These are phyloP conservation scores for Amanita molliuscula DNA, from an alignment of 768 basidiomycete species.

Conservation along the genomic window DNA sequence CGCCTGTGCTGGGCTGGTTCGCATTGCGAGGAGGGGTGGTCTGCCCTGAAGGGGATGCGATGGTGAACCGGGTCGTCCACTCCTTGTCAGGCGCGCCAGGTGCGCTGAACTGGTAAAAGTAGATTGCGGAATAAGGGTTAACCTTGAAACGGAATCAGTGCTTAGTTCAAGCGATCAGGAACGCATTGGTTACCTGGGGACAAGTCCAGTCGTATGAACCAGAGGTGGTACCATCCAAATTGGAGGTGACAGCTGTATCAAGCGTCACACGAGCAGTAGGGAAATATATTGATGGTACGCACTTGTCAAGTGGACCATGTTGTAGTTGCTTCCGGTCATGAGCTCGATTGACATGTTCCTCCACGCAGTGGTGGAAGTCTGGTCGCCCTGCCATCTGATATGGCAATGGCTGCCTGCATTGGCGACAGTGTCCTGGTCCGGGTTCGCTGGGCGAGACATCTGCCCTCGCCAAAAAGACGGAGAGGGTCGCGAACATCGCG, in stretches of 20 bases:
- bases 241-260: conserved; percentile 48
- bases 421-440: conserved; percentile 43
- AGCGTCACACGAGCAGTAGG: neutral
- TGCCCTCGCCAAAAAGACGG: conserved; percentile 35
- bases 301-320: conserved; percentile 65
- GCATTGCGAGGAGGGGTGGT: conserved; percentile 38
- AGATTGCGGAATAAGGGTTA: conserved; percentile 51
- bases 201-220: conserved; percentile 50
- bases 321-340: conserved; percentile 67
- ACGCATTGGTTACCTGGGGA: conserved; percentile 40
- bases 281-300: conserved; percentile 15
- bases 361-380: conserved; percentile 45
- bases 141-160: conserved; percentile 31
- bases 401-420: conserved; percentile 45
- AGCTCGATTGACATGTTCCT: conserved; percentile 64
- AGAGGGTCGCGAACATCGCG: conserved; percentile 25
- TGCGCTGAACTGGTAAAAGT: conserved; percentile 72
- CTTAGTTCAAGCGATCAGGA: neutral
- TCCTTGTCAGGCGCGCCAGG: conserved; percentile 25
- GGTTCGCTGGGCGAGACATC: conserved; percentile 52
- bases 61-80: conserved; percentile 76
- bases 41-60: conserved; percentile 39
- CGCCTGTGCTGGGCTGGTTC: conserved; percentile 42
- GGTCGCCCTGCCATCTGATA: conserved; percentile 51
- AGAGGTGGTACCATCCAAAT: conserved; percentile 50